Evolutionary conservation across 169 alveolate species (phyloP).

Genomic region (Plasmodium adleri): DNA sequence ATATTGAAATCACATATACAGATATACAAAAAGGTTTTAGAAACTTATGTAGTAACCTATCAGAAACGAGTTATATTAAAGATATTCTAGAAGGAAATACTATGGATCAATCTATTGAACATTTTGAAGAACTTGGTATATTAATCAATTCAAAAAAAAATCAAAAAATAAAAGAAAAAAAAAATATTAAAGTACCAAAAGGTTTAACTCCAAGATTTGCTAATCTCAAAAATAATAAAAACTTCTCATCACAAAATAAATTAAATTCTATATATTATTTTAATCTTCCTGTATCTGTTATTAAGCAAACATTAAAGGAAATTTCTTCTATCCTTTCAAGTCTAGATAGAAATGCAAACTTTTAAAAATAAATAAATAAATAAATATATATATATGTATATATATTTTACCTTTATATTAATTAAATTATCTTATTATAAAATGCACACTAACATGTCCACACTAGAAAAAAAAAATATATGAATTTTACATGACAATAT

Average conservation of each 20-base stretch:
- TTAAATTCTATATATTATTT: constrained; percentile 52
- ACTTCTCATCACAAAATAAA: constrained; percentile 55
- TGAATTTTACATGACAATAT: no score
- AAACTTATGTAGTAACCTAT: constrained; percentile 38
- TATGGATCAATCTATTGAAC: constrained; percentile 65
- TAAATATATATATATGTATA: no score
- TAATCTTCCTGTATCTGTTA: constrained; percentile 68
- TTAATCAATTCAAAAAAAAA: constrained; percentile 63
- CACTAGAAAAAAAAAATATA: no score
- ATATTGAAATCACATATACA: constrained; percentile 52
- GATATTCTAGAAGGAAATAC: constrained; percentile 68
- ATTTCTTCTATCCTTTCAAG: constrained; percentile 71
- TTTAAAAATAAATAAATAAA: background rate
- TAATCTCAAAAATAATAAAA: constrained; percentile 48
- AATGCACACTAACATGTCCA: no score
- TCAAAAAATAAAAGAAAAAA: constrained; percentile 60
- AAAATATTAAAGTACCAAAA: constrained; percentile 52
- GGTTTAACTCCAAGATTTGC: constrained; percentile 75
- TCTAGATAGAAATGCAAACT: constrained; percentile 10
- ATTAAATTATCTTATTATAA: no score
- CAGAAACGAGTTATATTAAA: constrained; percentile 54
- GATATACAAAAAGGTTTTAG: constrained; percentile 69
- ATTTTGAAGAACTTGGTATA: constrained; percentile 69
- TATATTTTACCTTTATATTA: no score
- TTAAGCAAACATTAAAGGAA: constrained; percentile 59